Evolutionary conservation across 1,139 yeast genomes (phyloP), one percentile per base, ranked within the genome.

Genomic region (Blastobotrys ciferrii): DNA sequence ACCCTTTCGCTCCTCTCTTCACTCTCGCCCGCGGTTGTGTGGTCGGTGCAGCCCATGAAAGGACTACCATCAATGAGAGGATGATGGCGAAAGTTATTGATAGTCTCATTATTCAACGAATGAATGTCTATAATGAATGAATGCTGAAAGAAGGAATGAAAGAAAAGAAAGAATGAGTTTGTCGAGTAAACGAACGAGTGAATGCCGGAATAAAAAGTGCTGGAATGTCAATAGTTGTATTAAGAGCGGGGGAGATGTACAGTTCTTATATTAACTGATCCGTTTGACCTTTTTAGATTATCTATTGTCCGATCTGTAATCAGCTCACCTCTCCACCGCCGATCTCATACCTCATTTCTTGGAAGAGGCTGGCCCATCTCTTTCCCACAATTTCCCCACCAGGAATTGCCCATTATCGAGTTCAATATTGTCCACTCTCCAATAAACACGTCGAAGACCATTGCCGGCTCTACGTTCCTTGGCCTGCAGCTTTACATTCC

Each of bases 231-330:
- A n/a, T n/a, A n/a, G n/a, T n/a, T n/a, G n/a, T n/a, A n/a, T n/a
- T n/a, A n/a, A n/a, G n/a, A n/a, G n/a, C n/a, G n/a, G n/a, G n/a
- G n/a, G n/a, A n/a, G n/a, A n/a, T n/a, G n/a, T n/a, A n/a, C n/a
- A n/a, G n/a, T 19, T 12, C 18, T 23, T 36, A 17, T 36, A 36
- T 36, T 23, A 23, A 23, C 28, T 23, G 28, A 17, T 19, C 40
- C 12, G n/a, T 18, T 33, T 9, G 11, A 7, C 4, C 4, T 19
- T 7, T 19, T 36, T 18, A n/a, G 28, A 36, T 18, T n/a, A 19
- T 7, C 12, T 13, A 36, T 36, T 36, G 28, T 36, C 40, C 40
- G 40, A 36, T 36, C 40, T 36, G 40, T 36, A 7, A 19, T 36
- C n/a, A 18, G 25, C 17, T 11, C 11, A n/a, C 40, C 40, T 23